A percentile compares a stretch with the other conserved stretches of the same genome.
Evolutionary conservation across 192 early-diverging fungal species (phyloP).

Genomic region (Entophlyctis luteolus): DNA sequence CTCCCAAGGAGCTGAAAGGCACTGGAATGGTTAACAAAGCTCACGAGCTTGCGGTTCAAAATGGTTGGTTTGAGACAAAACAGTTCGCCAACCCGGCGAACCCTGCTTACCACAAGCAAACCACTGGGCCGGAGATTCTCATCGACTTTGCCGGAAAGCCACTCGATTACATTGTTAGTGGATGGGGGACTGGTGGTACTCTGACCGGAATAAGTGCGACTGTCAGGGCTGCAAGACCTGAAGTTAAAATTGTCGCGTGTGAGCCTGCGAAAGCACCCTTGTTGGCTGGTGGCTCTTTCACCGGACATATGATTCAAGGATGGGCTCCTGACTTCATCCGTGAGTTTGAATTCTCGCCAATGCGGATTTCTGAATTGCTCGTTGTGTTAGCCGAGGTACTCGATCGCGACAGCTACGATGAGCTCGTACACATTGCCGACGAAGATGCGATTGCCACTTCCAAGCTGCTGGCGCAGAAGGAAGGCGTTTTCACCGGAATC

Average conservation of each 20-base stretch:
- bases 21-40: slow-evolving; percentile 42
- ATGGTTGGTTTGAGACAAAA: slow-evolving; percentile 41
- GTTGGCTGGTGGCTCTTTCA: slow-evolving; percentile 11
- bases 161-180: slow-evolving; percentile 40
- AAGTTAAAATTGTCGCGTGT: slow-evolving; percentile 29
- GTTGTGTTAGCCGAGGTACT: slow-evolving; percentile 21
- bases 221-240: slow-evolving; percentile 27
- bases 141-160: slow-evolving; percentile 32
- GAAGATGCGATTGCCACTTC: slow-evolving; percentile 31
- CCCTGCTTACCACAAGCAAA: slow-evolving; percentile 40
- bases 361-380: slow-evolving; percentile 6
- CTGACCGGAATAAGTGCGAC: slow-evolving; percentile 29
- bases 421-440: slow-evolving; percentile 20
- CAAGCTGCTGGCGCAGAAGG: slow-evolving; percentile 31
- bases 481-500: slow-evolving; percentile 38
- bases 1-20: slow-evolving; percentile 40
- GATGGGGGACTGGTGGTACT: slow-evolving; percentile 39
- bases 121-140: slow-evolving; percentile 41
- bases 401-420: slow-evolving; percentile 26
- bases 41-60: slow-evolving; percentile 32
- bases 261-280: slow-evolving; percentile 32
- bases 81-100: slow-evolving; percentile 45
- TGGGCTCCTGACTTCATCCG: slow-evolving; percentile 38
- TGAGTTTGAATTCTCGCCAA: slow-evolving; percentile 25
- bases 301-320: slow-evolving; percentile 34